Percentiles rank a stretch among this genome's conserved stretches.
These are phyloP conservation scores for Xenoacremonium recifei DNA, from an alignment of 2,329 filamentous ascomycete species.

Conservation along the genomic window DNA sequence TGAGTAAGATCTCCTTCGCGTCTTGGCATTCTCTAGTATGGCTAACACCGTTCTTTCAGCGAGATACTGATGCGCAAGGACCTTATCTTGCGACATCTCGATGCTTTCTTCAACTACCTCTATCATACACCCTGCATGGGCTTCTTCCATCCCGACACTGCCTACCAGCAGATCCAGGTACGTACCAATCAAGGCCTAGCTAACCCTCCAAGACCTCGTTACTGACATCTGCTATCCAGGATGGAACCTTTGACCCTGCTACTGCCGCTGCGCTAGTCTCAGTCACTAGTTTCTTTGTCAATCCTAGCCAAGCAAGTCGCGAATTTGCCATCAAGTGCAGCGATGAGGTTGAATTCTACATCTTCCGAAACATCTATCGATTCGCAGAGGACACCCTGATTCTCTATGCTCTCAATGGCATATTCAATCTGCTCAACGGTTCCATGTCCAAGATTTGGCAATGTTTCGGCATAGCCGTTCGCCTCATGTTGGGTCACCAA, in stretches of 20 bases:
- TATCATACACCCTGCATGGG: constrained; percentile 39
- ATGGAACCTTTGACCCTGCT: constrained; percentile 33
- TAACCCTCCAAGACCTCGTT: background rate
- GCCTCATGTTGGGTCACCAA: constrained; percentile 38
- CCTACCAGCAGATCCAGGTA: constrained; percentile 35
- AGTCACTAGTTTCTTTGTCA: constrained; percentile 35
- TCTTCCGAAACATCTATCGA: constrained; percentile 39
- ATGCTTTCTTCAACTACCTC: constrained; percentile 38
- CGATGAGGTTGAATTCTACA: constrained; percentile 37
- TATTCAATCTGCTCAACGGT: constrained; percentile 35
- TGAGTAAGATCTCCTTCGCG: constrained; percentile 26
- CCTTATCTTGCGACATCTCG: constrained; percentile 35
- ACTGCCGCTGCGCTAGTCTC: constrained; percentile 39
- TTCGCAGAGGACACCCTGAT: constrained; percentile 34
- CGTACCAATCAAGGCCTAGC: constrained; percentile 1
- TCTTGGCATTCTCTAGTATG: background rate
- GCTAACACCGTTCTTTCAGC: constrained; percentile 16
- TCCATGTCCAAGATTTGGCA: constrained; percentile 41
- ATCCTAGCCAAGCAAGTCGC: constrained; percentile 29
- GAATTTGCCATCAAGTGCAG: constrained; percentile 38
- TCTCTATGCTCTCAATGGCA: constrained; percentile 34
- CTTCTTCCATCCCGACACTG: constrained; percentile 35
- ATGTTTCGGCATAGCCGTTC: constrained; percentile 34
- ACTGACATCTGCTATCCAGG: constrained; percentile 16
- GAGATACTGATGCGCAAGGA: constrained; percentile 33